Evolutionary conservation across 306 rosid genomes (phyloP).

Genomic region (Coriaria nepalensis): DNA sequence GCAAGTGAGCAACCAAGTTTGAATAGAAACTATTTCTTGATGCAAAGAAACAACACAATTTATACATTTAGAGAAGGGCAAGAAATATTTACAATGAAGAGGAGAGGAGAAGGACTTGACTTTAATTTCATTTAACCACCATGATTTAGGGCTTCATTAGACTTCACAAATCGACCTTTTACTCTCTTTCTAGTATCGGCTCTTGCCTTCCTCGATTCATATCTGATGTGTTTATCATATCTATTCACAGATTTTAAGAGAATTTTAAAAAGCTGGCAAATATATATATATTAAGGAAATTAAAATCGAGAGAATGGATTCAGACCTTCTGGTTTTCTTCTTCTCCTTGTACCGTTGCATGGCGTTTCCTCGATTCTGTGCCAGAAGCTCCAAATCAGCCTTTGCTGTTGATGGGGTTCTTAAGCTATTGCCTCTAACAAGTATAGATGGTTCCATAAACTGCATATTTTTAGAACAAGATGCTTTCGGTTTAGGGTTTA

Average conservation of each 20-base stretch:
- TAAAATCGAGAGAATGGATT: neutral
- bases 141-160: slow-evolving; percentile 21
- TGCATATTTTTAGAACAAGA: slow-evolving; percentile 17
- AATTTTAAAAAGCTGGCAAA: neutral
- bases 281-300: neutral
- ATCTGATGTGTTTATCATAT: slow-evolving; percentile 57
- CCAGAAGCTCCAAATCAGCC: slow-evolving; percentile 32
- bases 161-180: slow-evolving; percentile 63
- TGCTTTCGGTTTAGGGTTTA: slow-evolving; percentile 21
- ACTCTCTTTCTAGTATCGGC: slow-evolving; percentile 65
- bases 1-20: too few relatives aligned
- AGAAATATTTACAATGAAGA: neutral
- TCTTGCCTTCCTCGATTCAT: slow-evolving; percentile 61
- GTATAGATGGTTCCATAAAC: slow-evolving; percentile 23
- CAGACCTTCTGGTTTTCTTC: slow-evolving; percentile 52
- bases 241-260: slow-evolving; percentile 10
- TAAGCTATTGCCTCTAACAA: slow-evolving; percentile 20
- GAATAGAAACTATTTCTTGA: too few relatives aligned
- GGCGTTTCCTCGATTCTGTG: slow-evolving; percentile 53
- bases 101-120: neutral
- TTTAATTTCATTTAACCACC: slow-evolving; percentile 3
- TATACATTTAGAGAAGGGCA: slow-evolving; percentile 16
- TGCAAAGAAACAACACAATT: slow-evolving; percentile 3
- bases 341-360: slow-evolving; percentile 75
- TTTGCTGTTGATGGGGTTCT: slow-evolving; percentile 24